These are phyloP conservation scores for Histomonas meleagridis DNA, from an alignment of 208 protist genomes.

Conservation along the genomic window DNA sequence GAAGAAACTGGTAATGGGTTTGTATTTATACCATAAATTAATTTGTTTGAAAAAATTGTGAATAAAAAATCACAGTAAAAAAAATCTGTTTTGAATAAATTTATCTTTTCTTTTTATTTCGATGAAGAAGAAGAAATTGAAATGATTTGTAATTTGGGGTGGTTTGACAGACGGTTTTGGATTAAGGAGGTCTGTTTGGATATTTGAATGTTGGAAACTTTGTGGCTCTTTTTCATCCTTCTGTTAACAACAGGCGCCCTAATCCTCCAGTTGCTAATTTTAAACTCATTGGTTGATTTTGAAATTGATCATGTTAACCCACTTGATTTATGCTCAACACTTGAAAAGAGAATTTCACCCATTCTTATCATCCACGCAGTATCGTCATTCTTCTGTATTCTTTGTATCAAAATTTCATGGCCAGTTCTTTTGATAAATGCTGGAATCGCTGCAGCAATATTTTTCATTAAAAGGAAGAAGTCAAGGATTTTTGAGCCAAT, in stretches of 20 bases:
- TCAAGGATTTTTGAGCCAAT: background rate
- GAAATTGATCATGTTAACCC: background rate
- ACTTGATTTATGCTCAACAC: background rate
- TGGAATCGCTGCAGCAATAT: background rate
- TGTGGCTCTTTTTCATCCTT: no score
- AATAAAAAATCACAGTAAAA: no score
- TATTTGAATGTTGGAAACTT: no score
- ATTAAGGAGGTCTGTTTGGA: no score
- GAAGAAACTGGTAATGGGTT: background rate
- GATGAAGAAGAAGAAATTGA: no score
- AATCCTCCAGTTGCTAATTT: no score
- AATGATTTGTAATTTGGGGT: no score
- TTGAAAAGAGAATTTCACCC: background rate
- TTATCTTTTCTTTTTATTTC: no score
- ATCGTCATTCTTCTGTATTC: background rate
- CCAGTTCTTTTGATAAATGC: background rate
- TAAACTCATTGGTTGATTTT: background rate
- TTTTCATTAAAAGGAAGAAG: background rate
- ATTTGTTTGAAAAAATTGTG: no score
- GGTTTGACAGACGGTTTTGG: no score
- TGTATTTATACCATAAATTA: background rate
- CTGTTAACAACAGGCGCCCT: no score
- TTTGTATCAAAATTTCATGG: background rate
- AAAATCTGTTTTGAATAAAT: no score
- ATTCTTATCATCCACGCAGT: background rate